A percentile compares a stretch with the other conserved stretches of the same genome.
These are phyloP conservation scores for Globisporangium cylindrosporum DNA, from an alignment of 352 stramenopile genomes.

Conservation along the genomic window DNA sequence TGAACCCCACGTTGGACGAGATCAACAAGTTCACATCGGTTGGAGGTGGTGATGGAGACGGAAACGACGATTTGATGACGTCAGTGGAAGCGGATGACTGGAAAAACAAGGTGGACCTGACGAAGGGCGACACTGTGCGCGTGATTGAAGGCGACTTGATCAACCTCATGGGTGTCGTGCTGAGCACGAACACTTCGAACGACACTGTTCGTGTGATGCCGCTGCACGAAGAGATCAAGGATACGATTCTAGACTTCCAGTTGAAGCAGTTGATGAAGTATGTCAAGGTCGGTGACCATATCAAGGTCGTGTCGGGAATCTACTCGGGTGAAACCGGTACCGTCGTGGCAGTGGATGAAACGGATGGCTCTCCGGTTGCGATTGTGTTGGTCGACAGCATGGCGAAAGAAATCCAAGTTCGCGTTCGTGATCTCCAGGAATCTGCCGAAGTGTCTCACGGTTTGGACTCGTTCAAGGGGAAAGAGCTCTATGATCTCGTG, in stretches of 20 bases:
- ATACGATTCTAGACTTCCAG: constrained; percentile 89
- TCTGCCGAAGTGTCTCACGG: constrained; percentile 88
- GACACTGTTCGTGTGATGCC: constrained; percentile 88
- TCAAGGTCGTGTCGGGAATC: constrained; percentile 88
- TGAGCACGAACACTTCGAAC: constrained; percentile 87
- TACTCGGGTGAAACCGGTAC: constrained; percentile 90
- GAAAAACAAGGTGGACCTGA: constrained; percentile 89
- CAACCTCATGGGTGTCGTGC: constrained; percentile 89
- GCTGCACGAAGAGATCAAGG: constrained; percentile 89
- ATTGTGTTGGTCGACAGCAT: constrained; percentile 90
- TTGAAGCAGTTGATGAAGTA: constrained; percentile 90
- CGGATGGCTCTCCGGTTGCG: constrained; percentile 74
- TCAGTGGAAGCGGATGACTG: constrained; percentile 81
- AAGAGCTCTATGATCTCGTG: constrained; percentile 89
- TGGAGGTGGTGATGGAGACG: constrained; percentile 65
- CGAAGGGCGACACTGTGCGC: constrained; percentile 85
- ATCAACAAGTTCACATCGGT: constrained; percentile 85
- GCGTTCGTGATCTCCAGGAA: constrained; percentile 87
- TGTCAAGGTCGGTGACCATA: constrained; percentile 90
- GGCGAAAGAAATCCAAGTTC: constrained; percentile 89
- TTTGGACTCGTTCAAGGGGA: constrained; percentile 88
- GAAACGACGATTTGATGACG: constrained; percentile 58
- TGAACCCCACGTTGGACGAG: constrained; percentile 84
- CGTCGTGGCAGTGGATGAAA: constrained; percentile 86
- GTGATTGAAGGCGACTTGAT: constrained; percentile 87